Percentiles rank a stretch among this genome's conserved stretches.
These are phyloP conservation scores for Ceratonia siliqua DNA, from an alignment of 306 rosid species.

Conservation along the genomic window DNA sequence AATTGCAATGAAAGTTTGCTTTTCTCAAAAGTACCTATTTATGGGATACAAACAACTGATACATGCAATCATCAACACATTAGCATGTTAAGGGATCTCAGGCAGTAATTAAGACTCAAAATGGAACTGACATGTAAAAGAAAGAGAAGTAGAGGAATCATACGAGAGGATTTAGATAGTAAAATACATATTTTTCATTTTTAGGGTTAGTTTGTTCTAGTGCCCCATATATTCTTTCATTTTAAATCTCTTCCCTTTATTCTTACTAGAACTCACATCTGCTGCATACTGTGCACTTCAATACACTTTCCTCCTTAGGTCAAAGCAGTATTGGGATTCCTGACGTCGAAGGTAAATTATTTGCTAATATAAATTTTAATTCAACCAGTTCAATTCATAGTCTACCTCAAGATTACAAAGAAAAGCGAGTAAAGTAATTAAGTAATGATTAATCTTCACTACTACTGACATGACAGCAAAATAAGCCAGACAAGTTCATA, in stretches of 20 bases:
- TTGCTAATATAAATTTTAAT: conserved; percentile 4
- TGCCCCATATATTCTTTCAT: neutral
- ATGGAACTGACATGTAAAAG: too few relatives aligned
- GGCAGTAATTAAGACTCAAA: neutral
- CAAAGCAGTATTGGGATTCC: conserved; percentile 14
- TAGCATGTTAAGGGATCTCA: neutral
- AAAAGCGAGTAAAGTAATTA: neutral
- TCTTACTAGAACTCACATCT: conserved; percentile 4
- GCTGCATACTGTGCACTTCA: neutral
- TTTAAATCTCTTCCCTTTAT: neutral
- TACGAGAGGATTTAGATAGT: neutral
- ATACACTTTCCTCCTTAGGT: neutral
- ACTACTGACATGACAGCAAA: conserved; percentile 10
- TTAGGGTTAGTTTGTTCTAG: conserved; percentile 1
- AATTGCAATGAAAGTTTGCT: neutral
- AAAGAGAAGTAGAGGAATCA: too few relatives aligned
- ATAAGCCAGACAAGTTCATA: conserved; percentile 8
- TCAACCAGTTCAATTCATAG: neutral
- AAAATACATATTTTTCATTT: neutral
- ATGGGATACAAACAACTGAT: neutral
- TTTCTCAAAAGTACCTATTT: neutral
- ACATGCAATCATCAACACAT: neutral
- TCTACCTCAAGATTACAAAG: conserved; percentile 20
- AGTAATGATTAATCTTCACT: neutral
- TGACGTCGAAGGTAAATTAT: conserved; percentile 19